These are phyloP conservation scores for Alternaria sp. DNA, from an alignment of 2,329 filamentous ascomycete genomes.

Conservation along the genomic window DNA sequence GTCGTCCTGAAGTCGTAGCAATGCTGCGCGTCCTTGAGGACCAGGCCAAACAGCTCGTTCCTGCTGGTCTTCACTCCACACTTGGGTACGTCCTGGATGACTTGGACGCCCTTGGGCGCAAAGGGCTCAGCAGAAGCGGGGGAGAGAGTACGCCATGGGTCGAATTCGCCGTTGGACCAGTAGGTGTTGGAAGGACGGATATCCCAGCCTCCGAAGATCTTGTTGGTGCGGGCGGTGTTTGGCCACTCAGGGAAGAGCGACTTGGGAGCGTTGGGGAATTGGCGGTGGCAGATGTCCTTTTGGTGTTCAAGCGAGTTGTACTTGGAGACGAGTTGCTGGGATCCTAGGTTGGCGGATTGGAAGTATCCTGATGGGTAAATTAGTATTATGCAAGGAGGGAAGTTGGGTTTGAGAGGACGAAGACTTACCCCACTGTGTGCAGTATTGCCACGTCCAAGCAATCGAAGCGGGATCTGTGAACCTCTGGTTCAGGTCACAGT, in stretches of 20 bases:
- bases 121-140: conserved; percentile 51
- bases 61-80: conserved; percentile 50
- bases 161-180: conserved; percentile 59
- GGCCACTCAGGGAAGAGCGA: conserved; percentile 53
- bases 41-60: conserved; percentile 56
- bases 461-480: conserved; percentile 49
- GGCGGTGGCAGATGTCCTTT: conserved; percentile 55
- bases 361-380: conserved; percentile 48
- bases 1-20: conserved; percentile 55
- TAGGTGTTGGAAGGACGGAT: conserved; percentile 60
- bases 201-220: conserved; percentile 57
- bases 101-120: conserved; percentile 43
- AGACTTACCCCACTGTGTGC: conserved; percentile 56
- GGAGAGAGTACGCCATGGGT: conserved; percentile 60
- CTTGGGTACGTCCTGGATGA: conserved; percentile 5
- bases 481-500: conserved; percentile 49
- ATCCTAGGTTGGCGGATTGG: conserved; percentile 57
- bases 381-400: not conserved
- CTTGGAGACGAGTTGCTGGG: conserved; percentile 55
- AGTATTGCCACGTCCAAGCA: conserved; percentile 61
- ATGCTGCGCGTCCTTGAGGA: conserved; percentile 56
- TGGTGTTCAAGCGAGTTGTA: conserved; percentile 56
- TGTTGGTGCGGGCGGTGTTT: conserved; percentile 49
- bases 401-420: not conserved
- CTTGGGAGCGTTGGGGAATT: conserved; percentile 54